Evolutionary conservation across 2,329 filamentous ascomycete genomes (phyloP).

Genomic region (Aspergillus felis): DNA sequence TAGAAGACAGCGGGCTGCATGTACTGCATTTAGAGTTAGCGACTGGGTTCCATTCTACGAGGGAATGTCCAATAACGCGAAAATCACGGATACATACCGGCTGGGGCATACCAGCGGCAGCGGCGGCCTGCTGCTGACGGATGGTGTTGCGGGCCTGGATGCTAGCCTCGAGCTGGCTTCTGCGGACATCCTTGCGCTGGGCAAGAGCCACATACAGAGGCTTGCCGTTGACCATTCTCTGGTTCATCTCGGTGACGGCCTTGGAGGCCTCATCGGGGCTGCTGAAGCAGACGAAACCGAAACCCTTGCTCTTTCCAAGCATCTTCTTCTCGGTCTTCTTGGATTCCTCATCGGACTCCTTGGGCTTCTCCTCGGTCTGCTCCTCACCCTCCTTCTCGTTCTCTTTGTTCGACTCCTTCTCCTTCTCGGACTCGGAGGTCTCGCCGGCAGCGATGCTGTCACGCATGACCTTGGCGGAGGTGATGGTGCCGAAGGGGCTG

Average conservation of each 20-base stretch:
- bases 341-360: conserved; percentile 47
- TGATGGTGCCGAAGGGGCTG: conserved; percentile 86
- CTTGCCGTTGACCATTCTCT: conserved; percentile 97
- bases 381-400: conserved; percentile 46
- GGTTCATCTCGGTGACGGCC: conserved; percentile 99
- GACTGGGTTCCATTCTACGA: background rate
- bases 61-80: background rate
- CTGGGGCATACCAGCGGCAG: conserved; percentile 79
- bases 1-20: conserved; percentile 94
- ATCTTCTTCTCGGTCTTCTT: conserved; percentile 59
- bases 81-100: conserved; percentile 34
- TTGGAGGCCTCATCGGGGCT: conserved; percentile 99
- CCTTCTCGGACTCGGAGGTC: conserved; percentile 46
- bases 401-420: conserved; percentile 39
- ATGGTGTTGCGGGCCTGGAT: conserved; percentile 99
- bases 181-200: conserved; percentile 99
- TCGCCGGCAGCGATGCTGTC: conserved; percentile 56
- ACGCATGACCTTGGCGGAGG: conserved; percentile 98
- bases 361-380: conserved; percentile 43
- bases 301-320: conserved; percentile 98
- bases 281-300: conserved; percentile 99
- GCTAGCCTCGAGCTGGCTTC: conserved; percentile 97
- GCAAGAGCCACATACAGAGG: conserved; percentile 96
- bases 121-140: conserved; percentile 94
- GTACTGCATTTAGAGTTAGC: conserved; percentile 48